Evolutionary conservation across 2,329 filamentous ascomycete genomes (phyloP), one percentile per base, ranked within the genome.

Genomic region (Epichloe gansuensis): DNA sequence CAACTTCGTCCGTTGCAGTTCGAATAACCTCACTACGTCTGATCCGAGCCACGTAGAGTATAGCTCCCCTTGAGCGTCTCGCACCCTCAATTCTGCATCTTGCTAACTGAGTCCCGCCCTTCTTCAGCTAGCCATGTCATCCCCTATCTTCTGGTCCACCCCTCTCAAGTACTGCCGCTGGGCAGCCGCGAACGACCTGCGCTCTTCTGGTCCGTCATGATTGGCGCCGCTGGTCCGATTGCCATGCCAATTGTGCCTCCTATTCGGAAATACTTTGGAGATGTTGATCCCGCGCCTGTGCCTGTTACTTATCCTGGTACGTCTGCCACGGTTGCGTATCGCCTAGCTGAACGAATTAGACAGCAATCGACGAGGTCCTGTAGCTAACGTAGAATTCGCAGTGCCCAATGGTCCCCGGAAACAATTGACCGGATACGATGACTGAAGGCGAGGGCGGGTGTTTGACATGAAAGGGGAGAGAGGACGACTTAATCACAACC

Each of bases 241-340:
- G 72, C 80, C 54, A 73, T 95, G 57, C 68, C 85, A 55, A 75
- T 78, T 53, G 84, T 88, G 1, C 90, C 91, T 44, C 86, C 88
- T 47, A 74, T 94, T 60, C 76, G 91, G 67, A 72, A 75, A 57
- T 75, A 73, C 58, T 69, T 95, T 53, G 91, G 91, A 61, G 89
- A 95, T 67, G 72, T 82, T 61, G 78, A 83, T 61, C 79, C 85
- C 57, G 73, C 80, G 58, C 80, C 76, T 53, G 83, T 97, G 58
- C 93, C 93, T 35, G 73, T 91, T 69, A 94, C 90, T 67, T 98
- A 97, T 76, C 93, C 93, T 55, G 81, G 91, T 97, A 80, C 68
- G 88, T 34, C 17, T 48, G n/a, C 23, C n/a, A 39, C 13, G 17
- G 23, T 41, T 9, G 3, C 25, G 25, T 42, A 38, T 9, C 17